Evolutionary conservation across 129 eudicot genomes (phyloP).

Genomic region (Silybum marianum): DNA sequence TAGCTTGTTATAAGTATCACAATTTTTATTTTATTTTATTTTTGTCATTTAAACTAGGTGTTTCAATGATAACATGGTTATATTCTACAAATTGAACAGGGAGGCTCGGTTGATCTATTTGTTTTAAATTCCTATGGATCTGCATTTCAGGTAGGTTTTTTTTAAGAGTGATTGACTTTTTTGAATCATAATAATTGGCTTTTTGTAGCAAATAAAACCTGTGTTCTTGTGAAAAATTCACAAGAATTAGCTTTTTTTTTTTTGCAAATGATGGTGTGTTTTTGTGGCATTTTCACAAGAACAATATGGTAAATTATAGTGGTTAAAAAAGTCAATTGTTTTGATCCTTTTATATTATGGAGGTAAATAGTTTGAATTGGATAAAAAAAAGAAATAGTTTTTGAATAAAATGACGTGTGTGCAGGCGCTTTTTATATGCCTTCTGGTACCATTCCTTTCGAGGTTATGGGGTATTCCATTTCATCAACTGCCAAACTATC

Average conservation of each 20-base stretch:
- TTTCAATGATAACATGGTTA: constrained; percentile 21
- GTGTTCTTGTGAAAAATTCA: background rate
- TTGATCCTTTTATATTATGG: background rate
- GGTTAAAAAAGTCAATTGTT: background rate
- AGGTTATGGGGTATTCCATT: constrained; percentile 96
- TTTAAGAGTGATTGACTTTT: background rate
- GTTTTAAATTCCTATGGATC: constrained; percentile 97
- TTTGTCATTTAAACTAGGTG: constrained; percentile 7
- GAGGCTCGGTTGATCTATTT: constrained; percentile 89
- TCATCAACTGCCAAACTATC: constrained; percentile 78
- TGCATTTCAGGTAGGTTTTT: constrained; percentile 77
- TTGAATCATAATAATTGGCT: background rate
- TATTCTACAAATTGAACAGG: constrained; percentile 53
- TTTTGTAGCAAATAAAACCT: background rate
- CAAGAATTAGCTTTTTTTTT: background rate
- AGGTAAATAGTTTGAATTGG: background rate
- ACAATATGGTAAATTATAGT: background rate
- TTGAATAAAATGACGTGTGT: background rate
- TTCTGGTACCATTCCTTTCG: constrained; percentile 90
- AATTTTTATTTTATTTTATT: background rate
- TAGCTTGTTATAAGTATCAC: background rate
- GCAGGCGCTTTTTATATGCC: constrained; percentile 94
- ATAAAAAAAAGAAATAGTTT: background rate
- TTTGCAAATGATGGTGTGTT: constrained; percentile 4
- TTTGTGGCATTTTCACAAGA: background rate